Evolutionary conservation across 140 eudicot genomes (phyloP).

Genomic region (Bidens hawaiensis): DNA sequence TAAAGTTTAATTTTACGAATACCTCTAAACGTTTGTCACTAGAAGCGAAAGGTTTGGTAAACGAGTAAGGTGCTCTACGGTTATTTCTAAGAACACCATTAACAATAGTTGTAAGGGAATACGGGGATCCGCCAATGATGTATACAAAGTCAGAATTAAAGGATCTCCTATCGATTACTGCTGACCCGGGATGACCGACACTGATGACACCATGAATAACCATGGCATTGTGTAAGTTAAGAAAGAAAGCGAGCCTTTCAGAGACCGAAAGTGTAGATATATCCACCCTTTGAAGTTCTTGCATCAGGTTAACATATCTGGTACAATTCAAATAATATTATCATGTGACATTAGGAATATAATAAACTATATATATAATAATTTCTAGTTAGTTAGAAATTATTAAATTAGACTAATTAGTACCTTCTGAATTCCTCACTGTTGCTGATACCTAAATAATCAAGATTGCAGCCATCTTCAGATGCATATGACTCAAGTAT

Average conservation of each 20-base stretch:
- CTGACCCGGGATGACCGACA: conserved; percentile 69
- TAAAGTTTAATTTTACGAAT: neutral
- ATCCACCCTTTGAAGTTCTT: conserved; percentile 75
- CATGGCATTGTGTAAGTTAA: conserved; percentile 85
- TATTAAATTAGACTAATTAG: too few relatives aligned
- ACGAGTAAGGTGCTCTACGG: conserved; percentile 76
- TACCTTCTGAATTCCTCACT: conserved; percentile 97
- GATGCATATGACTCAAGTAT: conserved; percentile 93
- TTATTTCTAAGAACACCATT: conserved; percentile 87
- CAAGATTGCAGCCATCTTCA: conserved; percentile 57
- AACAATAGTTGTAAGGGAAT: conserved; percentile 55
- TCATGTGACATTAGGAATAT: neutral
- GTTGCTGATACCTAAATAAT: conserved; percentile 77
- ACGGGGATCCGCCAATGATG: conserved; percentile 70
- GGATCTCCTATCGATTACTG: conserved; percentile 60
- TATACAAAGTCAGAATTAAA: conserved; percentile 72
- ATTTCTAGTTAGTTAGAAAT: neutral
- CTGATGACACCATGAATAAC: conserved; percentile 82
- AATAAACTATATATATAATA: too few relatives aligned
- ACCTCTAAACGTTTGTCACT: conserved; percentile 85
- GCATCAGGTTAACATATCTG: conserved; percentile 73
- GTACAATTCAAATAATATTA: neutral
- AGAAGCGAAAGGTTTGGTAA: conserved; percentile 56
- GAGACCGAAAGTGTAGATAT: conserved; percentile 47
- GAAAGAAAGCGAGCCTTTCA: conserved; percentile 78